These are phyloP conservation scores for Lagenidium sp. DNA, from an alignment of 352 stramenopile species.

Conservation along the genomic window DNA sequence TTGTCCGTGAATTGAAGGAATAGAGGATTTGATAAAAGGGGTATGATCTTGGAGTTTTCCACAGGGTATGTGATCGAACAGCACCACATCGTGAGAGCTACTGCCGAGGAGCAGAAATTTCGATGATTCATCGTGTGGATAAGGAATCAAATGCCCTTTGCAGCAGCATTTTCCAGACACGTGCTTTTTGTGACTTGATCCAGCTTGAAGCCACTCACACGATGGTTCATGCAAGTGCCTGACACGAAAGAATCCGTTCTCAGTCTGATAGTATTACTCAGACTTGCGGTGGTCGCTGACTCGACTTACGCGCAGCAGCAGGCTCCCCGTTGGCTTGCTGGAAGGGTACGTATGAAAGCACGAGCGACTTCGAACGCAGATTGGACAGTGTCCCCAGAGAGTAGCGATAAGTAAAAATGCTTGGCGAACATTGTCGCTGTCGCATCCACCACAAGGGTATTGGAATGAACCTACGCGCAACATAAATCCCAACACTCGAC, in stretches of 20 bases:
- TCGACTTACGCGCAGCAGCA: conserved; percentile 73
- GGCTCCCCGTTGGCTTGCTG: conserved; percentile 47
- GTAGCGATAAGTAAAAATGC: conserved; percentile 78
- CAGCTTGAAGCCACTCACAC: conserved; percentile 55
- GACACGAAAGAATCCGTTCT: too few relatives aligned
- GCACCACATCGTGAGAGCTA: conserved; percentile 46
- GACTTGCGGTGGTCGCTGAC: too few relatives aligned
- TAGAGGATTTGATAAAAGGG: conserved; percentile 56
- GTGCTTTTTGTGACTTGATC: conserved; percentile 61
- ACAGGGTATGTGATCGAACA: conserved; percentile 60
- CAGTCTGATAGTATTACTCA: too few relatives aligned
- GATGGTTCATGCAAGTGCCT: conserved; percentile 65
- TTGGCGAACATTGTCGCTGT: conserved; percentile 79
- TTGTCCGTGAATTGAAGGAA: conserved; percentile 74
- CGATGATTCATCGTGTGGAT: conserved; percentile 75
- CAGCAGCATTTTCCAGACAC: conserved; percentile 63
- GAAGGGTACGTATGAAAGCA: conserved; percentile 46
- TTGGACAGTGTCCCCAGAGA: conserved; percentile 57
- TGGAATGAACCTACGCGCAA: conserved; percentile 45
- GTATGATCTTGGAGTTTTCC: conserved; percentile 56
- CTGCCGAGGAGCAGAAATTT: conserved; percentile 67
- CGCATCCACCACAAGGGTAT: conserved; percentile 66
- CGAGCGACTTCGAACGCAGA: conserved; percentile 73
- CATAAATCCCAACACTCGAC: background rate
- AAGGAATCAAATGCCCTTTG: conserved; percentile 51